phyloP scores from a whole-genome alignment of 768 basidiomycete species.

The Phanerodontia chrysosporium region DNA sequence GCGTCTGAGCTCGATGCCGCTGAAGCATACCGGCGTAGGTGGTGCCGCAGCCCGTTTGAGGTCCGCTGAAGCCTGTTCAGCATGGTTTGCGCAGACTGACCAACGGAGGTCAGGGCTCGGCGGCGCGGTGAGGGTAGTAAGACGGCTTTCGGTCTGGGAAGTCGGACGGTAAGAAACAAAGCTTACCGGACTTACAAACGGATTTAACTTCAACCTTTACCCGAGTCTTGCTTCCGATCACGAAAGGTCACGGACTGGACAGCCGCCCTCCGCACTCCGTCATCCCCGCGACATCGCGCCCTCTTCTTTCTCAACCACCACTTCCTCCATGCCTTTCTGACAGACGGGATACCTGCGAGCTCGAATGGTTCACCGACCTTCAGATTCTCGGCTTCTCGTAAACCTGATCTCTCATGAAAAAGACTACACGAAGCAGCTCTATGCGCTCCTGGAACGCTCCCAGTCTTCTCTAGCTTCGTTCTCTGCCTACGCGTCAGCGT shows the following conservation, averaged over 20 bases:
- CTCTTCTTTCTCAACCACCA: neutral
- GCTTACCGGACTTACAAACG: too few relatives aligned
- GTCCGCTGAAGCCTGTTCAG: neutral
- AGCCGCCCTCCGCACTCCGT: neutral
- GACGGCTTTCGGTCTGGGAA: too few relatives aligned
- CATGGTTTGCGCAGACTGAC: neutral
- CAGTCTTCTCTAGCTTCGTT: conserved; percentile 60
- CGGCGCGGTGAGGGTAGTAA: too few relatives aligned
- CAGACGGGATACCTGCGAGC: neutral
- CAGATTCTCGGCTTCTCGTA: conserved; percentile 67
- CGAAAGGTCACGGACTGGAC: neutral
- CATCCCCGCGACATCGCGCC: neutral
- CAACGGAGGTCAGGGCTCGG: too few relatives aligned
- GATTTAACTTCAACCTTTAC: too few relatives aligned
- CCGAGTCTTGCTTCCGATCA: too few relatives aligned
- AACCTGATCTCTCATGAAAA: conserved; percentile 70
- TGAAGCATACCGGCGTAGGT: conserved; percentile 9
- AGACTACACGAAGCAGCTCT: conserved; percentile 61
- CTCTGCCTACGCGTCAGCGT: conserved; percentile 70
- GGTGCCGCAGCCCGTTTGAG: neutral
- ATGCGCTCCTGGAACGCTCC: conserved; percentile 52
- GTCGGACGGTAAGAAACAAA: too few relatives aligned
- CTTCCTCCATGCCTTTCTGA: conserved; percentile 1
- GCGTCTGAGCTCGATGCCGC: conserved; percentile 10
- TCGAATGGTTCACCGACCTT: conserved; percentile 65